Evolutionary conservation across 2,329 filamentous ascomycete species (phyloP), one percentile per base, ranked within the genome.

Genomic region (Pseudocercospora vitis): DNA sequence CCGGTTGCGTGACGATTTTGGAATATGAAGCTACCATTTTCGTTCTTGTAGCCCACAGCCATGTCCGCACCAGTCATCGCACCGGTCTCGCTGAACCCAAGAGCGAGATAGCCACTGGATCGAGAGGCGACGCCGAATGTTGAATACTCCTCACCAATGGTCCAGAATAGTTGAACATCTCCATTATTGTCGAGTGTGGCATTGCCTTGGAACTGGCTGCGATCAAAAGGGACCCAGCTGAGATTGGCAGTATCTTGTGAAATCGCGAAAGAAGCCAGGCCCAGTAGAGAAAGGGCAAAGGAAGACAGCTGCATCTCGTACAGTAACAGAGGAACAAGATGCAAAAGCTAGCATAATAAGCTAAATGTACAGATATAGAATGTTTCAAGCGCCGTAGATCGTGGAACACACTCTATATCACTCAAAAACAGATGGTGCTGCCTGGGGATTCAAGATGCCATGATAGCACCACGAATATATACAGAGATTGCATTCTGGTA

Each of bases 61-160:
- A 60, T 60, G 26, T 60, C 58, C 39, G 55, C 56, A 11, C 58
- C 58, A 29, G 58, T 60, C 58, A 60, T 60, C 16, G 58, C 58
- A 31, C 58, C 58, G 2, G 58, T 60, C 49, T 60, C 37, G 19
- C 58, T 60, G 52, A 60, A 58, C 14, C 58, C 58, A 11, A 60
- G 50, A n/a, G 55, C 58, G 8, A 60, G 58, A 32, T 60, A 60
- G 19, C 58, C 58, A 37, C 28, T 54, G 6, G 58, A 60, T n/a
- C 50, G 58, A 49, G 58, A 60, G 8, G 58, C 58, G 31, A 57
- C 29, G 12, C 52, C 58, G 19, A 51, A 60, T n/a, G 55, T 56
- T 29, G 58, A 60, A 14, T 60, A 56, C 21, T 60, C 50, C 28
- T 56, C 55, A 16, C 58, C 58, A 45, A 31, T 56, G 24, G 49